Conservation (phyloP, 2,329 filamentous ascomycete species). For the Knufia fluminis region DNA sequence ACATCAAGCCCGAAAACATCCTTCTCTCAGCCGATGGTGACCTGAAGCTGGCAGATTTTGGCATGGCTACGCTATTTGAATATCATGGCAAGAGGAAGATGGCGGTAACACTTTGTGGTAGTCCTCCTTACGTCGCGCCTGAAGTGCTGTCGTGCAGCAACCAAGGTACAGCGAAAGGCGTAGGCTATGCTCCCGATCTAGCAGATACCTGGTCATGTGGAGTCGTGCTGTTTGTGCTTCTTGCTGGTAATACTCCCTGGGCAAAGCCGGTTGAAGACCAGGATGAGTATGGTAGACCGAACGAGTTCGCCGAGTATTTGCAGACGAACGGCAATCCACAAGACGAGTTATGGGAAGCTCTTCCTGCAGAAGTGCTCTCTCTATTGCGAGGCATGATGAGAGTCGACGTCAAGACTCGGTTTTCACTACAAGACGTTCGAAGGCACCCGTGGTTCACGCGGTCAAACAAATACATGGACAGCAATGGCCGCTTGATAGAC, state of each 20-base stretch:
- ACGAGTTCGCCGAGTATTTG: slow-evolving; percentile 79
- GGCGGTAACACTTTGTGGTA: slow-evolving; percentile 85
- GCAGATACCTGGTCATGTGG: slow-evolving; percentile 97
- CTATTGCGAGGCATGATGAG: slow-evolving; percentile 89
- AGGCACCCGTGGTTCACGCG: slow-evolving; percentile 93
- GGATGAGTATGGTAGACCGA: slow-evolving; percentile 52
- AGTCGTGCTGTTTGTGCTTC: slow-evolving; percentile 89
- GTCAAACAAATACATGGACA: slow-evolving; percentile 64
- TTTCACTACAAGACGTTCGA: slow-evolving; percentile 76
- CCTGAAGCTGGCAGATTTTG: slow-evolving; percentile 93
- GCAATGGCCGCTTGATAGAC: slow-evolving; percentile 66
- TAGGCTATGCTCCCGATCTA: slow-evolving; percentile 55
- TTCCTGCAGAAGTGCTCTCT: slow-evolving; percentile 67
- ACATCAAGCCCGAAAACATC: slow-evolving; percentile 92
- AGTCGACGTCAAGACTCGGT: slow-evolving; percentile 63
- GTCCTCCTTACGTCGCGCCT: slow-evolving; percentile 92
- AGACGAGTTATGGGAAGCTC: slow-evolving; percentile 74
- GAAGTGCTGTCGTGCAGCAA: slow-evolving; percentile 60
- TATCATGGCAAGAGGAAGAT: slow-evolving; percentile 75
- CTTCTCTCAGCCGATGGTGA: slow-evolving; percentile 74
- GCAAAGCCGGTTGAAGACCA: slow-evolving; percentile 65
- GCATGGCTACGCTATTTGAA: slow-evolving; percentile 85
- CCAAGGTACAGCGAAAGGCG: slow-evolving; percentile 39
- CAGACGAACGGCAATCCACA: slow-evolving; percentile 68
- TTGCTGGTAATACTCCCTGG: slow-evolving; percentile 97